phyloP scores from a whole-genome alignment of 2,329 filamentous ascomycete genomes.

The Aspergillus viridinutans region DNA sequence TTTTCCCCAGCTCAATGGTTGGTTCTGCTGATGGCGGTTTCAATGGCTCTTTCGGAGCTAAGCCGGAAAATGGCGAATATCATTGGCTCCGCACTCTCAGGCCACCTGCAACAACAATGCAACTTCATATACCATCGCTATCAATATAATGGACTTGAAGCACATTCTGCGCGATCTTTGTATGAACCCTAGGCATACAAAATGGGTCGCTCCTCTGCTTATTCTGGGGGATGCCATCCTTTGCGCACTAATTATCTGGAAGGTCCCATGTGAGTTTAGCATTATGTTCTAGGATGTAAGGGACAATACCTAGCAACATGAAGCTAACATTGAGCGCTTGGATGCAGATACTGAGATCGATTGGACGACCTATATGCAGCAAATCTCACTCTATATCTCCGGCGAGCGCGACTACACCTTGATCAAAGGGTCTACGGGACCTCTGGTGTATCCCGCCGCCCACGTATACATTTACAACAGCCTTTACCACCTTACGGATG shows the following conservation, averaged over 20 bases:
- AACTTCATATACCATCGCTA: conserved; percentile 2
- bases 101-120: conserved; percentile 11
- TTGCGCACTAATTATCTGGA: conserved; percentile 71
- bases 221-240: conserved; percentile 67
- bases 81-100: conserved; percentile 12
- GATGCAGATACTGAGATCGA: conserved; percentile 89
- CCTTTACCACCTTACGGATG: conserved; percentile 72
- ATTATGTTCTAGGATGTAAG: conserved; percentile 4
- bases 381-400: conserved; percentile 70
- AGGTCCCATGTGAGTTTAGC: conserved; percentile 67
- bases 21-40: background rate
- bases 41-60: conserved; percentile 7
- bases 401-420: conserved; percentile 86
- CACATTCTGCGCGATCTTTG: conserved; percentile 38
- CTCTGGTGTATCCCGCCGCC: conserved; percentile 88
- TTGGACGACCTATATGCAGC: conserved; percentile 96
- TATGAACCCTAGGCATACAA: conserved; percentile 52
- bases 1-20: background rate
- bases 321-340: conserved; percentile 25
- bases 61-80: conserved; percentile 16
- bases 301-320: background rate
- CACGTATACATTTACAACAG: conserved; percentile 88
- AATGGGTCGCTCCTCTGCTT: conserved; percentile 64
- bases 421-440: conserved; percentile 84
- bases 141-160: conserved; percentile 30